Conservation (phyloP, 176 grass and related monocot genomes). For the Eleusine indica region DNA sequence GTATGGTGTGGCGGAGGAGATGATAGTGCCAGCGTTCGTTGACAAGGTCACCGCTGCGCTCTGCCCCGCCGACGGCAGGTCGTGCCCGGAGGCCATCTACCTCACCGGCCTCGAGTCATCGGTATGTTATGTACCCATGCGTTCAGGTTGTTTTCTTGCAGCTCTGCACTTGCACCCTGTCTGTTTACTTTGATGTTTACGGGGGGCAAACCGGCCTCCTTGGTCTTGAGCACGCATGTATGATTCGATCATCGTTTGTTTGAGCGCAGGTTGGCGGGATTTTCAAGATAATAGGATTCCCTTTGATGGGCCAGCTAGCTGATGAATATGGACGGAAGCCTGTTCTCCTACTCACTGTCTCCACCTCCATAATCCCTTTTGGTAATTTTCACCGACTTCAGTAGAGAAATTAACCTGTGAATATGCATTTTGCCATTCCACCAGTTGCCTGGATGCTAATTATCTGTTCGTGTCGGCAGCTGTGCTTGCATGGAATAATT, state of each 20-base stretch:
- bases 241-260: no score
- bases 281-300: constrained; percentile 68
- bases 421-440: no score
- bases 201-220: no score
- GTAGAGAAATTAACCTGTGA: no score
- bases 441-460: no score
- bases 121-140: background rate
- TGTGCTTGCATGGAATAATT: constrained; percentile 65
- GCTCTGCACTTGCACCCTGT: no score
- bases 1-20: constrained; percentile 84
- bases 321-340: constrained; percentile 86
- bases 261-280: constrained; percentile 64
- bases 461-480: constrained; percentile 25
- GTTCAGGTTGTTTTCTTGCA: no score
- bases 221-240: no score
- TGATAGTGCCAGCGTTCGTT: constrained; percentile 85
- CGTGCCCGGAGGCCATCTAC: constrained; percentile 80
- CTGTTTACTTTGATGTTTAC: no score
- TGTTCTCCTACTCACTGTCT: constrained; percentile 64
- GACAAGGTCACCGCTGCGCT: constrained; percentile 68
- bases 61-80: constrained; percentile 41
- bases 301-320: constrained; percentile 71
- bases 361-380: constrained; percentile 75
- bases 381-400: constrained; percentile 39
- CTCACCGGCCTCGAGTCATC: constrained; percentile 68